Base-by-base conservation (phyloP, 768 basidiomycete genomes). In the Leccinum subgranulosum region DNA sequence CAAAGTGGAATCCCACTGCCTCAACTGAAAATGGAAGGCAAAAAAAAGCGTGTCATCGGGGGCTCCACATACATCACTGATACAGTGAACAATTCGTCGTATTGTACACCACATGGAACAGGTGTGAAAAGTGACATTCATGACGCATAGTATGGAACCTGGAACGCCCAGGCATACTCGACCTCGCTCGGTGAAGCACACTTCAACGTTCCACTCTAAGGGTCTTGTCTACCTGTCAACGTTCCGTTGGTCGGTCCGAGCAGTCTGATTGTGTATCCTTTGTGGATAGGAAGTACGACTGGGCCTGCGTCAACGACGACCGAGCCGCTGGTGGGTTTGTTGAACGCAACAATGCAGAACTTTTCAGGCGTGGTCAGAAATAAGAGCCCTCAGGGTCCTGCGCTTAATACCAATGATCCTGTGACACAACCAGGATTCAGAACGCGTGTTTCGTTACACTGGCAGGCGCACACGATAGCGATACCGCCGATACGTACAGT, bases 291-390 rank as follows among this genome's bases (percentile, higher is more conserved):
- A 12, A 82, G 62, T 19, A 71, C 70, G 36, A 72, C 73, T 4
- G 72, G 74, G 6, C 68, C 66, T 2, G 53, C 60, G 19, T 72
- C 66, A 1, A 84, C 65, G 2, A 69, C 63, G 3, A 83, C 51
- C 2, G 66, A 51, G 0, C 76, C 74, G 0, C 66, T 34, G 2
- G 55, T 57, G 0, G 81, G 81, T 6, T 65, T 65, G 34, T 69
- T 57, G 51, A 84, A 77, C 1, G 77, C 71, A 39, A 82, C 65
- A 59, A 84, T 72, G 59, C 80, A 84, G 59, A 84, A 83, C 1
- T 80, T 75, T n/a, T 62, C 75, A 6, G 77, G 71, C 0, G 80
- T 84, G 3, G 77, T 80, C 19, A 79, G 73, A 68, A 85, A 85
- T 66, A 75, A 53, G 55, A 69, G 60, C 65, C 66, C 23, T 59